These are phyloP conservation scores for Dactylorhiza incarnata DNA, from an alignment of 106 monocot species.

Conservation along the genomic window DNA sequence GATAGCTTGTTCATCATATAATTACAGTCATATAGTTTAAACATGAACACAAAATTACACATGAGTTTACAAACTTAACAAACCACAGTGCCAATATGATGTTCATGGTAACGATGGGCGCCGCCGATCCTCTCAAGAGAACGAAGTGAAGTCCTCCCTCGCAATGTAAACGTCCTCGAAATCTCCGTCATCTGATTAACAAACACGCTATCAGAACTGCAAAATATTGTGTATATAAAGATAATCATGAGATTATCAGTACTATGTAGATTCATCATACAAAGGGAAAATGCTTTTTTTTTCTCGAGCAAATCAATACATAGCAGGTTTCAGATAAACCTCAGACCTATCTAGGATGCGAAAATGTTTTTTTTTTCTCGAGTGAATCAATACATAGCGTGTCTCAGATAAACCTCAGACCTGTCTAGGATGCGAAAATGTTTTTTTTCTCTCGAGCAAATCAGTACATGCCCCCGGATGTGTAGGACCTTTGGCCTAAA, in stretches of 20 bases:
- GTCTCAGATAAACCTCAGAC: no score
- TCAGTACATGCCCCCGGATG: no score
- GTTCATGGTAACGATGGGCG: not conserved
- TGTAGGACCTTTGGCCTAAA: no score
- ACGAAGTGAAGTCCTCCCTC: constrained; percentile 46
- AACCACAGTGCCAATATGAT: not conserved
- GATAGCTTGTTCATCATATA: not conserved
- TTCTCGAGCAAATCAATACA: no score
- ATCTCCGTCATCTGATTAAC: constrained; percentile 46
- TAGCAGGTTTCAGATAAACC: no score
- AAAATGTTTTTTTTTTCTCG: no score
- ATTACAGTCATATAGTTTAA: not conserved
- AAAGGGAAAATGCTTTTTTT: no score
- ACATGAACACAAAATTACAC: not conserved
- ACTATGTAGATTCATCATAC: no score
- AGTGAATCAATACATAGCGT: no score
- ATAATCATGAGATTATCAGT: not conserved
- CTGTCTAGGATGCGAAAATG: no score
- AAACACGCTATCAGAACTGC: not conserved
- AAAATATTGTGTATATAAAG: not conserved
- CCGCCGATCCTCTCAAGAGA: constrained; percentile 13
- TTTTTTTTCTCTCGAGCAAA: no score
- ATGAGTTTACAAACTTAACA: not conserved
- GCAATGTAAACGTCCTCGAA: constrained; percentile 66
- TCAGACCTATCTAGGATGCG: no score